Base-by-base conservation (phyloP, 1,284 basidiomycete species). In the Takashimella koratensis region DNA sequence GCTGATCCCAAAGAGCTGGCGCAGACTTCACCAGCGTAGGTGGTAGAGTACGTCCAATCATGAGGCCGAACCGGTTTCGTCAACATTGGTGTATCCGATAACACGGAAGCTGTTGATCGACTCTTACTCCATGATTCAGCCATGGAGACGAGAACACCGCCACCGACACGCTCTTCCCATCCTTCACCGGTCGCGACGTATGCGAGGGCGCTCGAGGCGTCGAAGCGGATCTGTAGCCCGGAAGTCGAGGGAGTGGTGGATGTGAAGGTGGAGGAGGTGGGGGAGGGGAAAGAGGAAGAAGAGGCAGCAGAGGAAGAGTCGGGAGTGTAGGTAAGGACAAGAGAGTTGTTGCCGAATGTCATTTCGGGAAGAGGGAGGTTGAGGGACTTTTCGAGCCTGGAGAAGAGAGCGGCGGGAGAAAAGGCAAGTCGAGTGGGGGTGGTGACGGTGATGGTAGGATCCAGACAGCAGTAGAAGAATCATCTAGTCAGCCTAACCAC, bases 21-120 rank as follows among this genome's bases (percentile, higher is more conserved):
- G 3, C 54, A 58, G 11, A 69, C 57, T 55, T 86, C 83, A 0
- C 95, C 96, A 0, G 84, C 67, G 68, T 97, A 95, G 1, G 82
- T 85, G 2, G 90, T 90, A 0, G 93, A 96, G 73, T 96, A 98
- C 4, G 96, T 98, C 96, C 96, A 98, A 71, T 99, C 96, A 75
- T 91, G 98, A 2, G 87, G 87, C 64, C 93, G 93, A 2, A 89
- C 86, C 0, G 83, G 77, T 39, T 86, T 83, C 3, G 86, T 87
- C 2, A 88, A 86, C 75, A 92, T 83, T 0, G 86, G 84, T 3
- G 84, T 75, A 45, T 78, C 77, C 6, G 87, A 63, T 19, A 60
- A 62, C 52, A 8, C 16, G 16, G 30, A 8, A 8, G 8, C 10
- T 59, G 45, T 20, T 51, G 41, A 27, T 54, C 52, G 82, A n/a